Evolutionary conservation across 129 eudicot genomes (phyloP).

Genomic region (Ambrosia trifida): DNA sequence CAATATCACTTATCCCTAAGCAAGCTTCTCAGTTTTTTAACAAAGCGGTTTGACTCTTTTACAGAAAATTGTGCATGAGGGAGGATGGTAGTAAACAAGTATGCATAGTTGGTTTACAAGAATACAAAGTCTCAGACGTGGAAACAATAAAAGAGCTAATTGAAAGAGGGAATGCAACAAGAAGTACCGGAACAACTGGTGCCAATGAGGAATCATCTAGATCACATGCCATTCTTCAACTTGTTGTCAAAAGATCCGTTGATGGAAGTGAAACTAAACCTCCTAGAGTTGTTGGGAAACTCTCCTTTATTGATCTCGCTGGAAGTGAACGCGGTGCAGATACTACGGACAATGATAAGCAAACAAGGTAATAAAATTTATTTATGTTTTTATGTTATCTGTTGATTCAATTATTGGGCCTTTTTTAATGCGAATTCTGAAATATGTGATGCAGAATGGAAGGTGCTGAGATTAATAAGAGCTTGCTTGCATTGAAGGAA

Average conservation of each 20-base stretch:
- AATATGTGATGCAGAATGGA: constrained; percentile 68
- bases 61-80: constrained; percentile 93
- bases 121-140: constrained; percentile 80
- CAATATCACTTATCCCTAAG: neutral
- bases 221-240: constrained; percentile 98
- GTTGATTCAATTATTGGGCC: neutral
- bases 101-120: constrained; percentile 97
- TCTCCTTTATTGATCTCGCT: constrained; percentile 97
- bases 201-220: constrained; percentile 99
- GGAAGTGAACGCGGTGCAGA: constrained; percentile 99
- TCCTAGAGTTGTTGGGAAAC: constrained; percentile 88
- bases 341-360: constrained; percentile 95
- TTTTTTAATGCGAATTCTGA: constrained; percentile 11
- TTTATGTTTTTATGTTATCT: neutral
- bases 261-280: constrained; percentile 94
- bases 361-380: constrained; percentile 59
- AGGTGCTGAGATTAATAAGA: constrained; percentile 98
- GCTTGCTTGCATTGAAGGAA: constrained; percentile 94
- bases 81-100: constrained; percentile 98
- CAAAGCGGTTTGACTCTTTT: constrained; percentile 16
- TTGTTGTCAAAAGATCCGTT: constrained; percentile 67
- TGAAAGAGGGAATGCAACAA: constrained; percentile 86
- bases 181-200: constrained; percentile 99
- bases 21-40: constrained; percentile 1
- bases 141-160: constrained; percentile 91